A percentile compares a stretch with the other conserved stretches of the same genome.
Evolutionary conservation across 805 yeast species (phyloP).

Genomic region (Candida ulmi): DNA sequence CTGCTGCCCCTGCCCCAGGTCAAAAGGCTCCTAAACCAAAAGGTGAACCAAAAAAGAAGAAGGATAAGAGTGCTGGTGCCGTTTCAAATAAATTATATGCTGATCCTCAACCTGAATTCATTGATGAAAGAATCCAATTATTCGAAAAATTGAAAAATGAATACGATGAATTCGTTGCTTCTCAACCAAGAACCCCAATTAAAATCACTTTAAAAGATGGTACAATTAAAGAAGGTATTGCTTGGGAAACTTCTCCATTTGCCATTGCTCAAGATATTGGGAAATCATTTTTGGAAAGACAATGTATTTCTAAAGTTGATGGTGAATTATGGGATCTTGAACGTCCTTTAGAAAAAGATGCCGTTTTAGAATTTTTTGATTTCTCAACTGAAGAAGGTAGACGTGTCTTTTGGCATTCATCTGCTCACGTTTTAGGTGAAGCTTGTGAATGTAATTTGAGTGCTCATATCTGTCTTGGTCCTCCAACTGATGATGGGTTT

Average conservation of each 20-base stretch:
- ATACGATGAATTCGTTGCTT: conserved; percentile 67
- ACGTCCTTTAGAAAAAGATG: conserved; percentile 80
- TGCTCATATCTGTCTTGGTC: conserved; percentile 89
- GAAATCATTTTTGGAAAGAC: conserved; percentile 82
- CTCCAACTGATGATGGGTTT: conserved; percentile 97
- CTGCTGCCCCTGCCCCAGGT: conserved; percentile 1
- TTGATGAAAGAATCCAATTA: conserved; percentile 70
- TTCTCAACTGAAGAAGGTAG: conserved; percentile 94
- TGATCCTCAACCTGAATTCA: conserved; percentile 80
- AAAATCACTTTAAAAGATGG: conserved; percentile 87
- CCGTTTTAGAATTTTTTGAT: conserved; percentile 74
- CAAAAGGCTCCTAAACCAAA: conserved; percentile 19
- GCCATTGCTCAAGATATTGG: conserved; percentile 81
- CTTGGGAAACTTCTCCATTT: conserved; percentile 90
- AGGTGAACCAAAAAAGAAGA: conserved; percentile 34
- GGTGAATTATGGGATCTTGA: conserved; percentile 93
- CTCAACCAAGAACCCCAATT: conserved; percentile 57
- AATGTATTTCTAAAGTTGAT: conserved; percentile 86
- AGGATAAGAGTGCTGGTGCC: conserved; percentile 32
- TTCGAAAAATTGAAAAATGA: conserved; percentile 77
- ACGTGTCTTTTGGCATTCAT: conserved; percentile 97
- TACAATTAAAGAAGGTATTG: conserved; percentile 62
- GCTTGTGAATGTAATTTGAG: conserved; percentile 96
- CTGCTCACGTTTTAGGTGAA: conserved; percentile 97
- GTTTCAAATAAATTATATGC: conserved; percentile 36